A percentile compares a stretch with the other conserved stretches of the same genome.
These are phyloP conservation scores for Davidsoniella australis DNA, from an alignment of 2,329 filamentous ascomycete genomes.

Conservation along the genomic window DNA sequence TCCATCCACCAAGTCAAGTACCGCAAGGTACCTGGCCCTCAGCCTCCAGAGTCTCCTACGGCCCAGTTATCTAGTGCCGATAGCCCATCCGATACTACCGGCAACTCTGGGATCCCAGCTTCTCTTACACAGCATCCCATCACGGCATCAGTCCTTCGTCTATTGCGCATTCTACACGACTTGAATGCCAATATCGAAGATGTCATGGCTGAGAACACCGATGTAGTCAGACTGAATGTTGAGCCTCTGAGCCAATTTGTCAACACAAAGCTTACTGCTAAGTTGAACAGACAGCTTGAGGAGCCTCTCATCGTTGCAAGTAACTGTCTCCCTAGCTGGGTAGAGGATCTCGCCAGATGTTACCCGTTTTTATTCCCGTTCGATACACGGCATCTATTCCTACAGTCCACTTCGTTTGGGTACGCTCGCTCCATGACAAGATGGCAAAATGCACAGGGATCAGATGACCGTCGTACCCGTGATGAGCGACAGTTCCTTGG, in stretches of 20 bases:
- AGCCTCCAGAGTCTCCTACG: constrained; percentile 49
- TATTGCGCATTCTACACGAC: constrained; percentile 81
- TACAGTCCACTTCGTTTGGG: constrained; percentile 95
- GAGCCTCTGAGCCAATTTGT: constrained; percentile 90
- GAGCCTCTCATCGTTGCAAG: constrained; percentile 94
- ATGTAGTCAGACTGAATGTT: constrained; percentile 50
- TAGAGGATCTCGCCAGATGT: constrained; percentile 77
- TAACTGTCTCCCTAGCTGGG: constrained; percentile 90
- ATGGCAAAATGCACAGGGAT: constrained; percentile 83
- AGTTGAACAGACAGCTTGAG: constrained; percentile 89
- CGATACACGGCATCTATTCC: constrained; percentile 87
- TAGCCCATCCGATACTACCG: constrained; percentile 21
- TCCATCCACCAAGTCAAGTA: constrained; percentile 84
- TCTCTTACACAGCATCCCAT: constrained; percentile 71
- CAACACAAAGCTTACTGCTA: constrained; percentile 95
- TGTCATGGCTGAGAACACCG: constrained; percentile 63
- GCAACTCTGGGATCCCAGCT: constrained; percentile 43
- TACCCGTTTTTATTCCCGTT: constrained; percentile 98
- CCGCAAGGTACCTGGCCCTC: constrained; percentile 66
- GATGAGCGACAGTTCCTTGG: constrained; percentile 87
- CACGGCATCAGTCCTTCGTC: constrained; percentile 69
- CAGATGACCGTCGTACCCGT: constrained; percentile 68
- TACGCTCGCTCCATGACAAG: constrained; percentile 94
- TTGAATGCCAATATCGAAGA: constrained; percentile 89
- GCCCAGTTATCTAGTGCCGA: neutral